phyloP scores from a whole-genome alignment of 2,329 filamentous ascomycete species.

The Trichoderma sp. region DNA sequence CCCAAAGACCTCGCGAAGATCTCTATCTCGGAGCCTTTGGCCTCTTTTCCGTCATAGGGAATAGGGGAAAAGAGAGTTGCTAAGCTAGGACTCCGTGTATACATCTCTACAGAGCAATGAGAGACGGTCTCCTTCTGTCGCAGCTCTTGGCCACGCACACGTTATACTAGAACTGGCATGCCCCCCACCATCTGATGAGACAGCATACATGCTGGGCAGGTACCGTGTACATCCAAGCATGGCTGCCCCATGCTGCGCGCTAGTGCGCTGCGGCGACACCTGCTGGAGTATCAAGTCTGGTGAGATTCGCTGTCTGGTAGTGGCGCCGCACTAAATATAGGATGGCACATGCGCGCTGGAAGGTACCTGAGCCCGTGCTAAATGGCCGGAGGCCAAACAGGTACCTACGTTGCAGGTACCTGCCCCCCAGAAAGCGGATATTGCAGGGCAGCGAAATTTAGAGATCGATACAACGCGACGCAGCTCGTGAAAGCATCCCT shows the following conservation, averaged over 20 bases:
- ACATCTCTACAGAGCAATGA: constrained; percentile 14
- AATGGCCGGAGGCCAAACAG: not conserved
- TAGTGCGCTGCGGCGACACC: not conserved
- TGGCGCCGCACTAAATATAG: not conserved
- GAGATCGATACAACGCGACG: constrained; percentile 3
- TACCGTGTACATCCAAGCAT: not conserved
- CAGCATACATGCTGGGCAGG: constrained; percentile 2
- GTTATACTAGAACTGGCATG: constrained; percentile 7
- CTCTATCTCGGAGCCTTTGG: constrained; percentile 17
- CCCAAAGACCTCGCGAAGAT: constrained; percentile 16
- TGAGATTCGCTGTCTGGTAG: not conserved
- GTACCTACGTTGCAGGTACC: constrained; percentile 3
- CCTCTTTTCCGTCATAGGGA: constrained; percentile 23
- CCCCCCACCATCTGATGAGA: constrained; percentile 14
- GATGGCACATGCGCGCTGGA: not conserved
- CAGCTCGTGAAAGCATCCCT: constrained; percentile 6
- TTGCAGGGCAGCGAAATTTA: not conserved
- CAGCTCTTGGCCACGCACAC: constrained; percentile 21
- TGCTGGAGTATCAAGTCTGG: not conserved
- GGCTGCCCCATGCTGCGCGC: not conserved
- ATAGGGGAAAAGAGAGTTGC: constrained; percentile 23
- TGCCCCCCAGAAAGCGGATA: constrained; percentile 4
- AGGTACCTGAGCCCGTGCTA: not conserved
- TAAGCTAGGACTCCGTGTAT: constrained; percentile 9
- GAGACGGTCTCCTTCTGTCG: constrained; percentile 15